Evolutionary conservation across 768 basidiomycete species (phyloP).

Genomic region (Sporobolomyces phaffii): DNA sequence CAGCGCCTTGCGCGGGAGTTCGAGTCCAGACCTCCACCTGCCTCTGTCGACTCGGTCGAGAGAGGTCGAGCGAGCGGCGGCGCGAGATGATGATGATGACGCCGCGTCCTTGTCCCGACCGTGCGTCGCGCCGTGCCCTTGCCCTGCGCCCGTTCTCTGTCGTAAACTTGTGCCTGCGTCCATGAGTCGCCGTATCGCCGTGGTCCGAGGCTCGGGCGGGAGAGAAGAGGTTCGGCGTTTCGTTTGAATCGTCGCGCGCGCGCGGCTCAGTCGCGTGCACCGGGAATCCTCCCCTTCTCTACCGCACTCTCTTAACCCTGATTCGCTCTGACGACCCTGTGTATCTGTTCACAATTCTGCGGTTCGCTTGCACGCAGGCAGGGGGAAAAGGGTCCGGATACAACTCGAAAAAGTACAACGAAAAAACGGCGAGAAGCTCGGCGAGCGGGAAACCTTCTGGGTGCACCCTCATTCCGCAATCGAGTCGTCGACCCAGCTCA

Average conservation of each 20-base stretch:
- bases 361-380: too few species aligned
- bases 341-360: too few species aligned
- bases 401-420: too few species aligned
- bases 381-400: too few species aligned
- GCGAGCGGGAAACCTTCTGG: too few species aligned
- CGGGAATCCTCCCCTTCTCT: not conserved
- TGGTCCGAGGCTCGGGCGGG: not conserved
- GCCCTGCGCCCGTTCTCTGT: not conserved
- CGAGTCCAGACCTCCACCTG: conserved; percentile 17
- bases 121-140: not conserved
- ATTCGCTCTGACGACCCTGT: too few species aligned
- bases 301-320: too few species aligned
- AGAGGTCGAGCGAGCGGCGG: not conserved
- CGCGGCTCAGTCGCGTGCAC: not conserved
- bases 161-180: not conserved
- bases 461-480: conserved; percentile 1
- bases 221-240: not conserved
- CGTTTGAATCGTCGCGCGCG: too few species aligned
- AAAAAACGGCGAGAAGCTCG: not conserved
- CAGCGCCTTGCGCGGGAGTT: conserved; percentile 41
- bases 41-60: conserved; percentile 30
- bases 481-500: conserved; percentile 73
- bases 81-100: not conserved
- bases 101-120: not conserved
- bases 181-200: not conserved